phyloP scores from a whole-genome alignment of 305 asterid species.

The Fraxinus xanthoxyloides region DNA sequence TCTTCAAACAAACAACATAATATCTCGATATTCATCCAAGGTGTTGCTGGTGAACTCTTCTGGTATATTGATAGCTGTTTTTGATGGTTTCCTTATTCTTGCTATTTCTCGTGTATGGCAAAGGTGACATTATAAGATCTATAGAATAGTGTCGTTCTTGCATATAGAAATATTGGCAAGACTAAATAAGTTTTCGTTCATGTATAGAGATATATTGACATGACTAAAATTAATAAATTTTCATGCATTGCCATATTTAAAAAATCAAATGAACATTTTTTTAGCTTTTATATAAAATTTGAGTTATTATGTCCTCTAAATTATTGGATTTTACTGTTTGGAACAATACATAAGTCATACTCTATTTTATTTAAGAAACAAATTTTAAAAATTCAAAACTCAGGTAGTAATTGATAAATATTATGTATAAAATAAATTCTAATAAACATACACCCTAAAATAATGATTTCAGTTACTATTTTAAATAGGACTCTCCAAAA shows the following conservation, averaged over 20 bases:
- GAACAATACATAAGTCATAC: too few relatives aligned
- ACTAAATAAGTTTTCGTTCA: too few relatives aligned
- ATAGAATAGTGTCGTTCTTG: constrained; percentile 11
- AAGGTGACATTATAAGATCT: constrained; percentile 32
- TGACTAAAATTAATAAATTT: neutral
- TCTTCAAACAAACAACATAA: constrained; percentile 17
- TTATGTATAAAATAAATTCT: too few relatives aligned
- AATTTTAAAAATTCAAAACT: too few relatives aligned
- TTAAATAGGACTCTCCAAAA: too few relatives aligned
- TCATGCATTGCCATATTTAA: neutral
- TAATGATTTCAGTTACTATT: too few relatives aligned
- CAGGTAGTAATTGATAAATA: too few relatives aligned
- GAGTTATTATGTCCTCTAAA: too few relatives aligned
- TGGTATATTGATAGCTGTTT: constrained; percentile 57
- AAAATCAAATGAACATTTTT: neutral
- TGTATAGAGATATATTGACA: neutral
- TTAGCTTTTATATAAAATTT: neutral
- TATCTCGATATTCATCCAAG: constrained; percentile 72
- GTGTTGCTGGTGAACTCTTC: constrained; percentile 65
- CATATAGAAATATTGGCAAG: too few relatives aligned
- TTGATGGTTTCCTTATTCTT: constrained; percentile 69
- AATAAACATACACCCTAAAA: too few relatives aligned
- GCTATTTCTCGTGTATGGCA: constrained; percentile 52
- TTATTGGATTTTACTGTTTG: too few relatives aligned
- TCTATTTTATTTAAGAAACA: too few relatives aligned